These are phyloP conservation scores for Exophiala mesophila DNA, from an alignment of 2,329 filamentous ascomycete genomes.

Conservation along the genomic window DNA sequence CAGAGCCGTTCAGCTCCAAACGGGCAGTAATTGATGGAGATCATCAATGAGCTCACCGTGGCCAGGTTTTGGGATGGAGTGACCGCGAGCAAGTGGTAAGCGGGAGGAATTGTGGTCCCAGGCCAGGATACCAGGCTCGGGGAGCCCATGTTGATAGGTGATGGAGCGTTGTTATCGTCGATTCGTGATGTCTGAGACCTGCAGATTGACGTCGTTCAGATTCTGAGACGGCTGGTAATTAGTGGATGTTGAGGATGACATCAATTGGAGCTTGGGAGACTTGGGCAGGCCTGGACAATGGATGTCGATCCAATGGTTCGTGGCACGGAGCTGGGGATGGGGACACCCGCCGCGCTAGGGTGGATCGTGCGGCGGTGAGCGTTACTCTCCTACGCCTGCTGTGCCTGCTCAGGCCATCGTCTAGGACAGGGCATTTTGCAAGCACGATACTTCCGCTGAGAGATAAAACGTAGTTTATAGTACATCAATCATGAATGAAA, in stretches of 20 bases:
- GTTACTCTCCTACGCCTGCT: no score
- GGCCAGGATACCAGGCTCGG: neutral
- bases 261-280: neutral
- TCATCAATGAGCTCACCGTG: neutral
- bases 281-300: no score
- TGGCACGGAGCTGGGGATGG: no score
- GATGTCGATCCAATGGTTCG: neutral
- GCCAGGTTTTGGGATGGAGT: neutral
- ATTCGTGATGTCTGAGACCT: slow-evolving; percentile 25
- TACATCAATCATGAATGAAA: no score
- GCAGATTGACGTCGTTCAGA: neutral
- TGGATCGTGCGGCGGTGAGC: no score
- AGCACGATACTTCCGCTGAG: no score
- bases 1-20: no score
- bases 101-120: neutral
- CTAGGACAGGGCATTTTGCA: no score
- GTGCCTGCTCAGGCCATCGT: no score
- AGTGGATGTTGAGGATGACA: neutral
- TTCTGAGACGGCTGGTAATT: neutral
- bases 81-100: neutral
- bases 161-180: slow-evolving; percentile 1
- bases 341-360: no score
- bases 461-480: no score
- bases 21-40: no score
- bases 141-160: neutral